Evolutionary conservation across 2,329 filamentous ascomycete genomes (phyloP).

Genomic region (Fusarium sp.): DNA sequence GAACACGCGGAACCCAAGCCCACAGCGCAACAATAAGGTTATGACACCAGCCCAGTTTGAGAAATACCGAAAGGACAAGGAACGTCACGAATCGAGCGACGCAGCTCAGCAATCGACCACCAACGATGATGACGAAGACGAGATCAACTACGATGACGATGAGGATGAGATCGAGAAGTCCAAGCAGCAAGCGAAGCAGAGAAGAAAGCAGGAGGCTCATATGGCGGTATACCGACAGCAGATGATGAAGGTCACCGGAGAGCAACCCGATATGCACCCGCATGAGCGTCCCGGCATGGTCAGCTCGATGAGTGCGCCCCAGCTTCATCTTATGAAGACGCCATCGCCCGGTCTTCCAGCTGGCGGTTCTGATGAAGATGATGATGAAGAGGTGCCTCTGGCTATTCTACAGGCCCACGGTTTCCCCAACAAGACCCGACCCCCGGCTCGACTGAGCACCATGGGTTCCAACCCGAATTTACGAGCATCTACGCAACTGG

Average conservation of each 20-base stretch:
- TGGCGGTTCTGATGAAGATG: constrained; percentile 79
- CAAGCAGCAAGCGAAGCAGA: constrained; percentile 78
- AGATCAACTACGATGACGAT: constrained; percentile 76
- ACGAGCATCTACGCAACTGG: constrained; percentile 62
- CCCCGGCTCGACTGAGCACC: constrained; percentile 74
- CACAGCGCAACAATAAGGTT: constrained; percentile 76
- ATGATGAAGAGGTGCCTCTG: constrained; percentile 89
- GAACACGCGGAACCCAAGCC: constrained; percentile 51
- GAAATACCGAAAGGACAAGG: constrained; percentile 79
- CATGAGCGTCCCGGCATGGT: constrained; percentile 66
- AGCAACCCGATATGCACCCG: constrained; percentile 56
- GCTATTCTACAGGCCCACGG: constrained; percentile 90
- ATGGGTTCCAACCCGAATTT: constrained; percentile 80
- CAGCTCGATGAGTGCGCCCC: constrained; percentile 72
- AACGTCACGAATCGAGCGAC: constrained; percentile 63
- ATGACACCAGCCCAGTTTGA: constrained; percentile 94
- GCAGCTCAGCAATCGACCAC: constrained; percentile 58
- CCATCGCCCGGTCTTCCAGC: constrained; percentile 55
- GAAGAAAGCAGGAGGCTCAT: constrained; percentile 89
- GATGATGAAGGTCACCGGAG: constrained; percentile 96
- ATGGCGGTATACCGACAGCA: constrained; percentile 91
- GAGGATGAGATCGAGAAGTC: constrained; percentile 84
- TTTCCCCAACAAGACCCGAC: constrained; percentile 82
- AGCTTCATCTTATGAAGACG: constrained; percentile 58
- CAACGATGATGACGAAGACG: constrained; percentile 69